phyloP scores from a whole-genome alignment of 768 basidiomycete genomes.

The Termitomyces sp. region DNA sequence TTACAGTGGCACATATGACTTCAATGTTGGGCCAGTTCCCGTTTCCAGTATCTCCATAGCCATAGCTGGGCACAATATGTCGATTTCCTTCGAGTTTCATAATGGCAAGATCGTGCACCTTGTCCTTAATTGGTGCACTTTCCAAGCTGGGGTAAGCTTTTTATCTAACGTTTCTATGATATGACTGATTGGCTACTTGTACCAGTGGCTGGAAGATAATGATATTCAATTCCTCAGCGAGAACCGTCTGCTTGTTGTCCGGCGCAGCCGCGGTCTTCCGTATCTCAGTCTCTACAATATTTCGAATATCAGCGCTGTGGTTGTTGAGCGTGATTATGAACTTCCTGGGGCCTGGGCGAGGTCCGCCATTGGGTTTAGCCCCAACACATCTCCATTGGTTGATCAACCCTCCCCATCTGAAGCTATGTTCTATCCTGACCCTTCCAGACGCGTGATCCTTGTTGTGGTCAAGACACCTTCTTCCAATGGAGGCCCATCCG shows the following conservation, averaged over 20 bases:
- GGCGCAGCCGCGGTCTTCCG: constrained; percentile 33
- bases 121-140: constrained; percentile 48
- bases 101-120: constrained; percentile 41
- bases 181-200: constrained; percentile 3
- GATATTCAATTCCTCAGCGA: constrained; percentile 45
- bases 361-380: constrained; percentile 44
- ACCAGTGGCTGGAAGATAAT: constrained; percentile 49
- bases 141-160: constrained; percentile 40
- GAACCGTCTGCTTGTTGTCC: constrained; percentile 40
- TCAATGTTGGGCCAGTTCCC: constrained; percentile 33
- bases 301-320: constrained; percentile 36
- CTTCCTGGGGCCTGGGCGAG: constrained; percentile 51
- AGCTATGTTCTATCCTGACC: constrained; percentile 58
- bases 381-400: constrained; percentile 41
- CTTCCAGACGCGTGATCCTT: constrained; percentile 45
- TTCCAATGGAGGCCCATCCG: constrained; percentile 27
- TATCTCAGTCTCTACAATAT: constrained; percentile 46
- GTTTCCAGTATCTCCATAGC: constrained; percentile 33
- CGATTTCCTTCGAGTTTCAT: constrained; percentile 38
- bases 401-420: constrained; percentile 33
- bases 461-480: constrained; percentile 41
- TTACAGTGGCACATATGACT: constrained; percentile 36
- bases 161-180: neutral
- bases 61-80: constrained; percentile 42
- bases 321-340: constrained; percentile 50